Base-by-base conservation (phyloP, 768 basidiomycete species). In the Hypholoma fasciculare region DNA sequence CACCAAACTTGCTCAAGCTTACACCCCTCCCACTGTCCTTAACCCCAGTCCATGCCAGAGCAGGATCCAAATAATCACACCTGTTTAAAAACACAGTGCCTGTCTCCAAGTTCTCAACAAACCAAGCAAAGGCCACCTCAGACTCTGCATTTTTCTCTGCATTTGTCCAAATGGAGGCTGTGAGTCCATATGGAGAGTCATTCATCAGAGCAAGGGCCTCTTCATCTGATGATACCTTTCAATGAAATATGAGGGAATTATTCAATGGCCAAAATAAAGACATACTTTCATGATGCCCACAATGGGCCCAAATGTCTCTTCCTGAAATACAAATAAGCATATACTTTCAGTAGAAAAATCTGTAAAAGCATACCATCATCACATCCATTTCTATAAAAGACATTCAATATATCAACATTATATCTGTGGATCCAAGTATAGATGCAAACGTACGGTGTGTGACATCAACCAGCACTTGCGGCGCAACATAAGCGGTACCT, bases 61-160 rank as follows among this genome's bases (percentile, higher is more conserved):
- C 94, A 1, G 97, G 96, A 67, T 99, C 97, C 20, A 97, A 80
- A 67, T 79, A 88, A 72, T 99, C 96, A 64, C 91, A 92, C 43
- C 90, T 90, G 73, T 99, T 99, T 67, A 96, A 71, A 72, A 92
- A 98, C 6, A 98, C 94, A 0, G 96, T 99, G 3, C 97, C 97
- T 0, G 90, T 87, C 57, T 96, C 86, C 34, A 98, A 71, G 61
- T 84, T 81, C 50, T 90, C 87, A 7, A 80, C 84, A 23, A 96
- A 75, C 48, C 69, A 72, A 56, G 88, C 65, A 74, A 98, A 97
- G 0, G 83, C 86, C 2, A 72, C 66, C 60, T 90, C 81, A 0
- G 90, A 92, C n/a, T 81, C 81, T 0, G 78, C 71, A 57, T 86
- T 81, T 3, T 73, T 74, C 27, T 82, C 78, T 0, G 79, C 82